Conservation (phyloP, 805 yeast species). For the Saturnispora galanensis region DNA sequence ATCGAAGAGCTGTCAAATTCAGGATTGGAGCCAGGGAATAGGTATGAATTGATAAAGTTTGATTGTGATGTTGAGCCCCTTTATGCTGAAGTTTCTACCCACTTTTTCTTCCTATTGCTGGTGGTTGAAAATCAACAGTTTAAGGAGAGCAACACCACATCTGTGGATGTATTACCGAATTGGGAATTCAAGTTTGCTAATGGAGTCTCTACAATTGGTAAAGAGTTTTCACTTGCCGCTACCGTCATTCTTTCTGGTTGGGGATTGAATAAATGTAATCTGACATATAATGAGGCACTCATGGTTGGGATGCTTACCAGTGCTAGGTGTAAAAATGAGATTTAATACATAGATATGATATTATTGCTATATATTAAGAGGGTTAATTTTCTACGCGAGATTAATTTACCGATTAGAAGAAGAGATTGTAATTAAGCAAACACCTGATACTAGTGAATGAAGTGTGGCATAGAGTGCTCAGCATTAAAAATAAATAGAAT, state of each 20-base stretch:
- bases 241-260: slow-evolving; percentile 4
- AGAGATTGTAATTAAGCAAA: not conserved
- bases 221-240: slow-evolving; percentile 1
- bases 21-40: slow-evolving; percentile 1
- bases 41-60: slow-evolving; percentile 3
- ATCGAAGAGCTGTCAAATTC: not conserved
- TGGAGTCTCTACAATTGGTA: slow-evolving; percentile 1
- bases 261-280: not conserved
- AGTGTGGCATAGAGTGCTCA: too few relatives aligned
- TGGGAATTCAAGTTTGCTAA: slow-evolving; percentile 4
- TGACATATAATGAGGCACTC: not conserved
- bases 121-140: not conserved
- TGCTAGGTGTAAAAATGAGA: not conserved
- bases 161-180: slow-evolving; percentile 1
- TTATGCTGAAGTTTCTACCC: slow-evolving; percentile 1
- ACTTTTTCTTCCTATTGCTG: not conserved
- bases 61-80: slow-evolving; percentile 2
- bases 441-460: too few relatives aligned
- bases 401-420: too few relatives aligned
- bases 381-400: too few relatives aligned
- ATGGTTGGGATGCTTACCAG: slow-evolving; percentile 1
- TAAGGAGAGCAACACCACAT: not conserved
- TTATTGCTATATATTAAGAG: not conserved
- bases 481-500: too few relatives aligned
- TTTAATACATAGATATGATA: not conserved